Evolutionary conservation across 2,329 filamentous ascomycete genomes (phyloP).

Genomic region (Dryadomyces quercivorus): DNA sequence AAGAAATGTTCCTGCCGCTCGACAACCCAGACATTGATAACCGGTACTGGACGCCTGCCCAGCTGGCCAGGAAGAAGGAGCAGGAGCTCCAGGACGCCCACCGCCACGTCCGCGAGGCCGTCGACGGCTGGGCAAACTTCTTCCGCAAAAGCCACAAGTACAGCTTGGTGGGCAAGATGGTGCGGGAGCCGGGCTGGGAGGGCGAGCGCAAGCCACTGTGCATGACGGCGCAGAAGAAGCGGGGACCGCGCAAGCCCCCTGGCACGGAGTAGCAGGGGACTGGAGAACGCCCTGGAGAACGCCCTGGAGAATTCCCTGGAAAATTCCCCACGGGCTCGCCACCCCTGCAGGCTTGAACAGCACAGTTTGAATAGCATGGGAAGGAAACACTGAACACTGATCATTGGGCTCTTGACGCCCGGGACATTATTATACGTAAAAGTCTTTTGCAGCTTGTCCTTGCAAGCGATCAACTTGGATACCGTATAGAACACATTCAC

Average conservation of each 20-base stretch:
- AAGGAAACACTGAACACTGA: too few relatives aligned
- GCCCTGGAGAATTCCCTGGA: too few relatives aligned
- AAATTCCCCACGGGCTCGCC: neutral
- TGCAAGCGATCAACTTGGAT: too few relatives aligned
- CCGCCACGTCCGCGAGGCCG: constrained; percentile 50
- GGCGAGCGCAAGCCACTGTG: constrained; percentile 55
- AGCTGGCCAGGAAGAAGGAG: constrained; percentile 41
- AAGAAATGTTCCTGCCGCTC: constrained; percentile 66
- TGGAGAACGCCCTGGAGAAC: too few relatives aligned
- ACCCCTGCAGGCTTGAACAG: too few relatives aligned
- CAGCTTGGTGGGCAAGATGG: constrained; percentile 63
- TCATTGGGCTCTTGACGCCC: too few relatives aligned
- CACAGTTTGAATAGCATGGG: too few relatives aligned
- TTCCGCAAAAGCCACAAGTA: constrained; percentile 75
- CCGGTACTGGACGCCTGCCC: constrained; percentile 37
- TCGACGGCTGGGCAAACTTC: constrained; percentile 75
- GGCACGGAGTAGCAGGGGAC: constrained; percentile 19
- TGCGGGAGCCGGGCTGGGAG: constrained; percentile 47
- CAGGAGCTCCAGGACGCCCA: constrained; percentile 54
- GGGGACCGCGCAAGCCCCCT: constrained; percentile 47
- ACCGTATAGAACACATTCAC: too few relatives aligned
- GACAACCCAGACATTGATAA: constrained; percentile 55
- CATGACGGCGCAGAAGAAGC: constrained; percentile 49
- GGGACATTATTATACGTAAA: too few relatives aligned
- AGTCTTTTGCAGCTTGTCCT: too few relatives aligned